Evolutionary conservation across 2,329 filamentous ascomycete species (phyloP).

Genomic region (Dryadomyces quercus-mongolicae): DNA sequence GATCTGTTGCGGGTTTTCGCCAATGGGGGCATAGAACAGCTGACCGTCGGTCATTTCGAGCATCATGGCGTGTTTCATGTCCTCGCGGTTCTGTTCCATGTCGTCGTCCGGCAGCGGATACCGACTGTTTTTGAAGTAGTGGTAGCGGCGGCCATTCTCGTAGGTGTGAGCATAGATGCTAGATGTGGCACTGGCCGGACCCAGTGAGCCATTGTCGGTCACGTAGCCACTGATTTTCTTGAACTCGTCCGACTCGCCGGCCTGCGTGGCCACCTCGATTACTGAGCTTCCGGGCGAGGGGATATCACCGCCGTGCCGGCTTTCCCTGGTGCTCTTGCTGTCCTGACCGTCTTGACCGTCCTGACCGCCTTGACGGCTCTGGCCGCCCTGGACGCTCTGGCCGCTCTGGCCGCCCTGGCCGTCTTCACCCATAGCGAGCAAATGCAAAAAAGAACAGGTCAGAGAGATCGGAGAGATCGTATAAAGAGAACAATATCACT

Average conservation of each 20-base stretch:
- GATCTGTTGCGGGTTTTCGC: conserved; percentile 11
- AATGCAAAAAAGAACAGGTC: no score
- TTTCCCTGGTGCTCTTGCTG: no score
- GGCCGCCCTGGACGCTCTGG: no score
- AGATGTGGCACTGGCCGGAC: conserved; percentile 14
- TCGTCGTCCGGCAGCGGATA: conserved; percentile 27
- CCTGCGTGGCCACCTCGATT: conserved; percentile 10
- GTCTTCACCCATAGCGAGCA: no score
- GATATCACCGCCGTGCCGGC: not conserved
- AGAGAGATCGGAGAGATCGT: no score
- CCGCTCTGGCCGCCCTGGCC: no score
- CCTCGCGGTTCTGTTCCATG: conserved; percentile 30
- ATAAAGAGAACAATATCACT: no score
- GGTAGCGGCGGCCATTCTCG: conserved; percentile 23
- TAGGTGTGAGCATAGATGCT: conserved; percentile 16
- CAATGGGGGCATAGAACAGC: conserved; percentile 28
- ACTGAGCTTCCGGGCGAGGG: not conserved
- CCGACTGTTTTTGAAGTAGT: conserved; percentile 17
- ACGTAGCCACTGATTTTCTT: conserved; percentile 13
- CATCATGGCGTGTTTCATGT: conserved; percentile 34
- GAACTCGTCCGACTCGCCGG: conserved; percentile 13
- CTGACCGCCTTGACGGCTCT: no score
- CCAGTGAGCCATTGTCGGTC: conserved; percentile 9
- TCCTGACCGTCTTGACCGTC: no score
- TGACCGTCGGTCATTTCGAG: conserved; percentile 30